These are phyloP conservation scores for Lecanicillium sp. DNA, from an alignment of 2,329 filamentous ascomycete species.

Conservation along the genomic window DNA sequence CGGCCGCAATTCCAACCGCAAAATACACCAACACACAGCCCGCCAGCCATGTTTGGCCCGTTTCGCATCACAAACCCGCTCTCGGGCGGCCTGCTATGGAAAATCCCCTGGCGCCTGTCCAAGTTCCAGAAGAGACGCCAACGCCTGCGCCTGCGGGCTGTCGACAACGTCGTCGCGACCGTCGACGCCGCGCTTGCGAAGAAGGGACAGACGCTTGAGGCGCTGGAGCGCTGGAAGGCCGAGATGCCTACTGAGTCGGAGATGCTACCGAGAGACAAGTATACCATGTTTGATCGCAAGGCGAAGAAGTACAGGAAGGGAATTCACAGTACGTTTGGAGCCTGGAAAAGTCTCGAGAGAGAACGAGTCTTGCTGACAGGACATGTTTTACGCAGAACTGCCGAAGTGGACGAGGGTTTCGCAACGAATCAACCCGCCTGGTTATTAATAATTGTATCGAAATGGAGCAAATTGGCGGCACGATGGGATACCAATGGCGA, in stretches of 20 bases:
- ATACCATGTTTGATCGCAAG: constrained; percentile 95
- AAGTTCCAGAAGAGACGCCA: constrained; percentile 85
- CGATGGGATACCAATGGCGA: background rate
- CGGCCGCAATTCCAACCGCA: constrained; percentile 1
- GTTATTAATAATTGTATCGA: constrained; percentile 53
- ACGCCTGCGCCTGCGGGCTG: constrained; percentile 70
- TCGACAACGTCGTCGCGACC: constrained; percentile 81
- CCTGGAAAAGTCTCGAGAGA: background rate
- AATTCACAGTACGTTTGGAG: constrained; percentile 73
- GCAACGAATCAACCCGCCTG: constrained; percentile 87
- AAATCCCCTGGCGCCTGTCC: constrained; percentile 94
- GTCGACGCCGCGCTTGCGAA: constrained; percentile 71
- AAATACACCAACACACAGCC: constrained; percentile 10
- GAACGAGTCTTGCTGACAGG: too few relatives aligned
- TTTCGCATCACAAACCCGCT: constrained; percentile 74
- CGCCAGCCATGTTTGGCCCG: constrained; percentile 65
- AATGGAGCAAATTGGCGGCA: too few relatives aligned
- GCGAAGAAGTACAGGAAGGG: constrained; percentile 94
- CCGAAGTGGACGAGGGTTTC: constrained; percentile 95
- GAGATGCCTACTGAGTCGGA: constrained; percentile 95
- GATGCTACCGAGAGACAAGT: constrained; percentile 96
- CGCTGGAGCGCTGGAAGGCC: constrained; percentile 82
- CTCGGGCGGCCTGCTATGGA: constrained; percentile 82
- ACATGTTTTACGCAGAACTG: constrained; percentile 64
- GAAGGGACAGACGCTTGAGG: constrained; percentile 63